Percentiles rank a stretch among this genome's conserved stretches.
Conservation (phyloP, 495 filamentous ascomycete genomes). For the Aspergillus kassunensis region DNA sequence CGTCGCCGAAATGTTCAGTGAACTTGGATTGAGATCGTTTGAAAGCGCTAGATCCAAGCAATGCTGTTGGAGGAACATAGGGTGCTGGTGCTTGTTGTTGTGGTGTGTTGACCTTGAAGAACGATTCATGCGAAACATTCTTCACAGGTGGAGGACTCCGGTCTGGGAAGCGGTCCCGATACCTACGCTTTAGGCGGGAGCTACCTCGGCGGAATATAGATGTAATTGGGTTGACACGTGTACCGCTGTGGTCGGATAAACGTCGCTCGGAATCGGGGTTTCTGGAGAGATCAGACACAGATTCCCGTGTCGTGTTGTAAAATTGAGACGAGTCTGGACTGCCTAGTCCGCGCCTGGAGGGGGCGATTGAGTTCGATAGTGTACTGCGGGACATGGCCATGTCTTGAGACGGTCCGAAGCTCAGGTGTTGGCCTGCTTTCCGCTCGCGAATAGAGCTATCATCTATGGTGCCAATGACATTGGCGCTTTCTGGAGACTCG, state of each 20-base stretch:
- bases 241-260: conserved; percentile 44
- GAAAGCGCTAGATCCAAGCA: conserved; percentile 52
- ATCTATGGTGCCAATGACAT: conserved; percentile 35
- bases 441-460: conserved; percentile 36
- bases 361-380: conserved; percentile 54
- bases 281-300: conserved; percentile 44
- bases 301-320: conserved; percentile 43
- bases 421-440: conserved; percentile 28
- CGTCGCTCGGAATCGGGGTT: conserved; percentile 39
- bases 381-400: conserved; percentile 50
- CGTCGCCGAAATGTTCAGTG: conserved; percentile 85
- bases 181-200: conserved; percentile 53
- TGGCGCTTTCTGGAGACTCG: conserved; percentile 33
- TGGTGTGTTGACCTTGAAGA: conserved; percentile 46
- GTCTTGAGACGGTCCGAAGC: conserved; percentile 41
- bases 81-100: conserved; percentile 33
- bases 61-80: conserved; percentile 40
- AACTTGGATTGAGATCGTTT: conserved; percentile 85
- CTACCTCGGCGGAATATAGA: conserved; percentile 71
- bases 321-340: conserved; percentile 54
- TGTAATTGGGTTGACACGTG: conserved; percentile 48
- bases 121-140: conserved; percentile 82
- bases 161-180: conserved; percentile 51
- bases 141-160: conserved; percentile 60
- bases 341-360: conserved; percentile 45